Conservation (phyloP, 2,329 filamentous ascomycete genomes). For the Thielaviopsis ethacetica region DNA sequence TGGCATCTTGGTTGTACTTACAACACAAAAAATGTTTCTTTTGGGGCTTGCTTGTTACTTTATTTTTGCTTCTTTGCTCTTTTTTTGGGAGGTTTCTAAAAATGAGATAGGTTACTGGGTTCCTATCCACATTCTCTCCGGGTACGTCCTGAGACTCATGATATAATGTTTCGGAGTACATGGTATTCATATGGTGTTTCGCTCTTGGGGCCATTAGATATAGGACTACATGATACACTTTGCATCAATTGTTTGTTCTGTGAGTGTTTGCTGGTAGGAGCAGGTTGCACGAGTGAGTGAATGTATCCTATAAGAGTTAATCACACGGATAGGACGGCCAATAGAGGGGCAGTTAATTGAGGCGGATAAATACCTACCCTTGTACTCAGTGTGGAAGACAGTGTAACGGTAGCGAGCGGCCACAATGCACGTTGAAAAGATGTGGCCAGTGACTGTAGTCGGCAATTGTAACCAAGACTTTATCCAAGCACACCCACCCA, state of each 20-base stretch:
- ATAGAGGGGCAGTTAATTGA: not conserved
- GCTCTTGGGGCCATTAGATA: conserved; percentile 12
- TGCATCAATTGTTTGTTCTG: too few relatives aligned
- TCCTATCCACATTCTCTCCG: conserved; percentile 8
- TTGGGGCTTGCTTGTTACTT: conserved; percentile 12
- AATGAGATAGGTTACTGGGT: conserved; percentile 17
- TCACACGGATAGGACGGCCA: not conserved
- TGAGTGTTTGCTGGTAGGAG: too few relatives aligned
- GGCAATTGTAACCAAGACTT: too few relatives aligned
- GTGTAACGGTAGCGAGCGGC: not conserved
- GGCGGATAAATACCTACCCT: not conserved
- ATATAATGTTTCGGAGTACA: not conserved
- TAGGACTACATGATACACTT: conserved; percentile 31
- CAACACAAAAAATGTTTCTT: not conserved
- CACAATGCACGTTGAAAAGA: not conserved
- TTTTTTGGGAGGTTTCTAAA: not conserved
- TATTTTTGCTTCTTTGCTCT: not conserved
- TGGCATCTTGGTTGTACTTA: too few relatives aligned
- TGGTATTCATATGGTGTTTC: conserved; percentile 23
- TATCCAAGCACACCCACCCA: too few relatives aligned
- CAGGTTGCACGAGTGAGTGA: not conserved
- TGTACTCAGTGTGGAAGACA: not conserved
- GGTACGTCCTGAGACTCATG: not conserved
- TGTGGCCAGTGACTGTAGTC: too few relatives aligned
- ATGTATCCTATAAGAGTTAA: not conserved